Conservation (phyloP, 495 filamentous ascomycete species). For the Alectoria sarmentosa region DNA sequence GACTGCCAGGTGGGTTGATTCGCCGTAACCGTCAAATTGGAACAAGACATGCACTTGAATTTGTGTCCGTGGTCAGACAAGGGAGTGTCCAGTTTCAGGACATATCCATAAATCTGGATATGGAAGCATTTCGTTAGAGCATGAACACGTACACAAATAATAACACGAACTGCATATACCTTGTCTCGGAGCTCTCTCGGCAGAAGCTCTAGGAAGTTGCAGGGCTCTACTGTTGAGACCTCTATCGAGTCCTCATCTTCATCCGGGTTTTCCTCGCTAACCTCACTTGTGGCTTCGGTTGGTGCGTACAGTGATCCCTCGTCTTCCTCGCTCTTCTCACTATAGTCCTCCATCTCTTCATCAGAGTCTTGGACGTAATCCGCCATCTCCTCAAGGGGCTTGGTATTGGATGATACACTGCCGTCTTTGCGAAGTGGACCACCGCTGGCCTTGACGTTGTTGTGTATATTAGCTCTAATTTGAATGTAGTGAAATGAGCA, state of each 20-base stretch:
- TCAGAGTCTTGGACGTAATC: not conserved
- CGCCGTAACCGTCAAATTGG: not conserved
- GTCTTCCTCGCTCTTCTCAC: not conserved
- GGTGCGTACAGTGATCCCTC: not conserved
- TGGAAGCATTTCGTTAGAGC: not conserved
- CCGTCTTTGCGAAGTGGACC: not conserved
- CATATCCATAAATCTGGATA: conserved; percentile 2
- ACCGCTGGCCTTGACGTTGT: not conserved
- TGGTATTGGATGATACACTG: not conserved
- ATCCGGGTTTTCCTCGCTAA: not conserved
- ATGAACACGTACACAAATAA: not conserved
- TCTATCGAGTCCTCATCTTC: not conserved
- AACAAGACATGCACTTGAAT: conserved; percentile 8
- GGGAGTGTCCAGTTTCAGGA: not conserved
- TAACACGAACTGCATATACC: not conserved
- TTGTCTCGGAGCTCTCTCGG: conserved; percentile 12
- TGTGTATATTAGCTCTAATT: not conserved
- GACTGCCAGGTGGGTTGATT: not conserved
- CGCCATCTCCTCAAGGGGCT: not conserved
- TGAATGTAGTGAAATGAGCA: not conserved
- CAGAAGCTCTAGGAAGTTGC: not conserved
- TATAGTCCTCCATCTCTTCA: not conserved
- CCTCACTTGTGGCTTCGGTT: not conserved
- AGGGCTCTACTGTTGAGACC: not conserved
- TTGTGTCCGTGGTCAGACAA: conserved; percentile 3